Conservation (phyloP, 768 basidiomycete genomes). For the Crepidotus variabilis region DNA sequence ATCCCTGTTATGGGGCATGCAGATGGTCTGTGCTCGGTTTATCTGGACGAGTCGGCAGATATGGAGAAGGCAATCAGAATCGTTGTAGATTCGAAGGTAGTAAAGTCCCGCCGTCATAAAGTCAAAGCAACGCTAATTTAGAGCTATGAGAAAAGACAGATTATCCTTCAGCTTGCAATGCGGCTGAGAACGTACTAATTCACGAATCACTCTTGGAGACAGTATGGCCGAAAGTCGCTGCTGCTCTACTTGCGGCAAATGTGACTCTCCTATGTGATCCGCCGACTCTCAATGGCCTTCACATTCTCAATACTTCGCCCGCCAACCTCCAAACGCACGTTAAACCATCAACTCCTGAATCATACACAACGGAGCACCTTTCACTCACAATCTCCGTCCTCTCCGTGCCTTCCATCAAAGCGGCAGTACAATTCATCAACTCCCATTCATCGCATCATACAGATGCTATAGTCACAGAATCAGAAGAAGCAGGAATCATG, state of each 20-base stretch:
- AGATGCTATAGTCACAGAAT: conserved; percentile 88
- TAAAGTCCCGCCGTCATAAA: conserved; percentile 6
- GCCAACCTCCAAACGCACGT: conserved; percentile 45
- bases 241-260: conserved; percentile 59
- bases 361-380: conserved; percentile 89
- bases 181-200: conserved; percentile 85
- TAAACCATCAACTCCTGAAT: conserved; percentile 46
- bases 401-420: conserved; percentile 62
- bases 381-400: conserved; percentile 80
- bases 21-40: conserved; percentile 91
- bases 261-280: conserved; percentile 83
- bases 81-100: conserved; percentile 87
- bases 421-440: conserved; percentile 89
- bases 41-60: conserved; percentile 81
- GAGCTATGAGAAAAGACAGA: conserved; percentile 55
- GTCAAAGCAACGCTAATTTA: background rate
- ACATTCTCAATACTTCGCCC: conserved; percentile 27
- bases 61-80: conserved; percentile 77
- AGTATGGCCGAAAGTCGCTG: conserved; percentile 80
- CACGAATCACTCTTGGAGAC: conserved; percentile 70
- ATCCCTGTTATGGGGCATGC: conserved; percentile 99
- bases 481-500: conserved; percentile 51
- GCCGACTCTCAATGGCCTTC: conserved; percentile 54
- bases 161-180: conserved; percentile 96
- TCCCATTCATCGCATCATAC: conserved; percentile 93